Base-by-base conservation (phyloP, 352 stramenopile species). In the Pythium sp. region DNA sequence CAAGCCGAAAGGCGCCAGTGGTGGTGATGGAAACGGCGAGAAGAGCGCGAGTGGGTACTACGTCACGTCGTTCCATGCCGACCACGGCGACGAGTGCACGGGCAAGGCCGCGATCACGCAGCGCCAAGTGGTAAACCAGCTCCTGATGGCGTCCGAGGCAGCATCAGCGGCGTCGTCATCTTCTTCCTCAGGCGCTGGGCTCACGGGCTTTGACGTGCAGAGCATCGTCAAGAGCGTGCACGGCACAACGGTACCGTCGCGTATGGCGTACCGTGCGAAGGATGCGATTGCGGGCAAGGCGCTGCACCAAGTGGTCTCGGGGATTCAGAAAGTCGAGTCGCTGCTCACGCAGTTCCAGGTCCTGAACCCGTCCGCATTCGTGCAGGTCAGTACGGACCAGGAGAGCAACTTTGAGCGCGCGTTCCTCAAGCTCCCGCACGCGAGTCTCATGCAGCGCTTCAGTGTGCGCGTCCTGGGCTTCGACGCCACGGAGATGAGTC, bases 401-500 rank as follows among this genome's bases (percentile, higher is more conserved):
- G 43, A 5, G 18, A 51, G 65, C n/a, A 69, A 70, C 53, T 84
- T 81, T 63, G 73, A 69, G 47, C 75, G 77, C 3, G 77, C 77
- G 32, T 87, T 87, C 67, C 57, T 87, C 11, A 78, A 75, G 64
- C 64, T 84, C n/a, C 79, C 77, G 5, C 68, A 81, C 43, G 77
- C 78, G 5, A 55, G 62, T 12, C 43, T 72, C n/a, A 7, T 82
- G 55, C 62, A 59, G 3, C 38, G 72, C 14, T 73, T 75, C 15
- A 28, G 30, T 32, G 30, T 67, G 58, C 65, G 32, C 2, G 67
- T 87, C 18, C 49, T 84, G 14, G 77, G 79, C 18, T 0, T 64
- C 79, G 1, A 72, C 75, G 60, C 68, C 71, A 14, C 38, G 43
- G 58, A 73, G 15, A 80, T 85, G 73, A 22, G 55, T n/a, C 67